Conservation (phyloP, 2,329 filamentous ascomycete genomes). For the Fusarium odoratissimum region DNA sequence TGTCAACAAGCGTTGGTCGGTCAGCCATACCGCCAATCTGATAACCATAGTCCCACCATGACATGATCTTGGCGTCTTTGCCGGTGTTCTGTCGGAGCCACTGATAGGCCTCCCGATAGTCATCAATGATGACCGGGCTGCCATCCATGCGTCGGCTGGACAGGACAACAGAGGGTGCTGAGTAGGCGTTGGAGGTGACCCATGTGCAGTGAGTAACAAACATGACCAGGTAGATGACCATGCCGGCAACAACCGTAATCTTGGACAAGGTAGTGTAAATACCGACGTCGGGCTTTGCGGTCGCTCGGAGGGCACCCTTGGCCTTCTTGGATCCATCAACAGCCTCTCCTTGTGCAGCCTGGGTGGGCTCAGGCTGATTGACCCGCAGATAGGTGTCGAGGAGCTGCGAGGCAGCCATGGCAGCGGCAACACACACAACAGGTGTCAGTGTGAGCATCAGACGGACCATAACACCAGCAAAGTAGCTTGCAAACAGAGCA, state of each 20-base stretch:
- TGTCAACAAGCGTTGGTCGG: constrained; percentile 95
- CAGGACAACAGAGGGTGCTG: constrained; percentile 95
- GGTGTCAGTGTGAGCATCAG: constrained; percentile 98
- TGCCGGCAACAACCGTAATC: constrained; percentile 75
- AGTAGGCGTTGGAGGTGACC: constrained; percentile 99
- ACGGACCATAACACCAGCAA: constrained; percentile 98
- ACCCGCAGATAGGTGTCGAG: constrained; percentile 85
- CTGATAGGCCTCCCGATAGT: constrained; percentile 99
- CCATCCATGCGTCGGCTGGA: constrained; percentile 93
- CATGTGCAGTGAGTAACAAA: constrained; percentile 99
- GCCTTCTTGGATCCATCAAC: constrained; percentile 69
- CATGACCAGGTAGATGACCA: constrained; percentile 84
- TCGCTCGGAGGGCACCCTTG: constrained; percentile 71
- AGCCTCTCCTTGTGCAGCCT: constrained; percentile 53
- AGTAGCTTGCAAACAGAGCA: constrained; percentile 96
- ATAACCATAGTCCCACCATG: constrained; percentile 99
- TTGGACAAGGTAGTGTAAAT: constrained; percentile 87
- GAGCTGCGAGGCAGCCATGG: constrained; percentile 87
- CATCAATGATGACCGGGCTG: constrained; percentile 97
- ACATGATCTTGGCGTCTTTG: constrained; percentile 97
- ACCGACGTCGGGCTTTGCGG: constrained; percentile 79
- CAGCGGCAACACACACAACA: constrained; percentile 93
- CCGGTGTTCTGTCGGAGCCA: constrained; percentile 98
- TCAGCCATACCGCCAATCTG: constrained; percentile 99
- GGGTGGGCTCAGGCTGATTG: constrained; percentile 68